These are phyloP conservation scores for Pilaira anomala DNA, from an alignment of 192 early-diverging fungal species.

Conservation along the genomic window DNA sequence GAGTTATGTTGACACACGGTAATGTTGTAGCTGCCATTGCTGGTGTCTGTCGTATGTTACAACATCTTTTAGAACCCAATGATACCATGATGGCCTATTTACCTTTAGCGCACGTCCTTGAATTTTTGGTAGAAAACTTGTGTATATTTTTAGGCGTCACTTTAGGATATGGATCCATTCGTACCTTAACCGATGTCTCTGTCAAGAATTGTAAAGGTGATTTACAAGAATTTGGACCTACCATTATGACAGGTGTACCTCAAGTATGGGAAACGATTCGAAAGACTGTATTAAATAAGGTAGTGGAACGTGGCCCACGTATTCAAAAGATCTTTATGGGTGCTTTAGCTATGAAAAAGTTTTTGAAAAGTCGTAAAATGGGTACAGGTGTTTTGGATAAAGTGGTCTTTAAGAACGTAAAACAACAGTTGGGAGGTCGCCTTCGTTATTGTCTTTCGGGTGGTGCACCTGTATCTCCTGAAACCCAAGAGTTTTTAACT, in stretches of 20 bases:
- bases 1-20: slow-evolving; percentile 62
- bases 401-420: slow-evolving; percentile 60
- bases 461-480: slow-evolving; percentile 69
- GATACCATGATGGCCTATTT: slow-evolving; percentile 54
- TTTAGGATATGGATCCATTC: slow-evolving; percentile 63
- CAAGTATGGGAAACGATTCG: slow-evolving; percentile 78
- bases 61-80: slow-evolving; percentile 30
- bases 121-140: slow-evolving; percentile 58
- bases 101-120: slow-evolving; percentile 68
- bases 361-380: slow-evolving; percentile 39
- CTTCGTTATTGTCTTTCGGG: slow-evolving; percentile 62
- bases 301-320: slow-evolving; percentile 42
- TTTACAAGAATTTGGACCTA: slow-evolving; percentile 64
- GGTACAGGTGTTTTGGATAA: slow-evolving; percentile 54
- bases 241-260: slow-evolving; percentile 72
- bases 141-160: slow-evolving; percentile 45
- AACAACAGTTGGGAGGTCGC: slow-evolving; percentile 64
- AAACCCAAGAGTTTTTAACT: slow-evolving; percentile 69
- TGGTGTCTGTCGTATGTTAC: slow-evolving; percentile 52
- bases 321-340: slow-evolving; percentile 55
- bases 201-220: slow-evolving; percentile 60
- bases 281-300: slow-evolving; percentile 60
- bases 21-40: slow-evolving; percentile 66
- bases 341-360: slow-evolving; percentile 54
- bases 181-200: slow-evolving; percentile 63